Percentiles rank a stretch among this genome's conserved stretches.
These are phyloP conservation scores for Colletotrichum aenigma DNA, from an alignment of 2,329 filamentous ascomycete species.

Conservation along the genomic window DNA sequence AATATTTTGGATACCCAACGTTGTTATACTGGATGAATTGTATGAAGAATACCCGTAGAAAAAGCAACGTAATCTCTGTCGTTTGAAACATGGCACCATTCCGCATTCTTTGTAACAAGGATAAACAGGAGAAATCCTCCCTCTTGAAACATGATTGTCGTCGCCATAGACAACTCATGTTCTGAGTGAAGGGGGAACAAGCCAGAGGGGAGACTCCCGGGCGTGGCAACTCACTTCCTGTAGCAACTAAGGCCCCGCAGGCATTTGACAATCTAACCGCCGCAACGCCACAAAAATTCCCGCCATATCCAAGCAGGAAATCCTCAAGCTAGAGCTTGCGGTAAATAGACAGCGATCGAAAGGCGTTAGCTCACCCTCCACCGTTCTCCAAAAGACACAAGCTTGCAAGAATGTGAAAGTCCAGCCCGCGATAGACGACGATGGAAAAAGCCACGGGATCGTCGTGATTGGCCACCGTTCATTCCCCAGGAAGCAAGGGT, in stretches of 20 bases:
- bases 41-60: slow-evolving; percentile 15
- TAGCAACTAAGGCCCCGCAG: neutral
- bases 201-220: neutral
- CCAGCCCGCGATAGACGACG: slow-evolving; percentile 6
- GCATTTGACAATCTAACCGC: slow-evolving; percentile 13
- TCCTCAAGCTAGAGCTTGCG: neutral
- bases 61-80: neutral
- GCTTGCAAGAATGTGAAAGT: neutral
- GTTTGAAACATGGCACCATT: neutral
- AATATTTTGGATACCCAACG: neutral
- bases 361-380: neutral
- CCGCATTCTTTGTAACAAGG: neutral
- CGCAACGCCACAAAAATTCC: slow-evolving; percentile 13
- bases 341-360: neutral
- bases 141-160: neutral
- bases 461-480: slow-evolving; percentile 5
- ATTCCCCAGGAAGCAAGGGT: neutral
- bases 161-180: neutral
- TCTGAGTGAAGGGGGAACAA: neutral
- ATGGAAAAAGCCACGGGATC: neutral
- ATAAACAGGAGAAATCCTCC: neutral
- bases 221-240: neutral
- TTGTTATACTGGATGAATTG: neutral
- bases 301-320: neutral
- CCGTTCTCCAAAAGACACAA: neutral